Conservation (phyloP, 2,329 filamentous ascomycete genomes). For the Trichoderma gracile region DNA sequence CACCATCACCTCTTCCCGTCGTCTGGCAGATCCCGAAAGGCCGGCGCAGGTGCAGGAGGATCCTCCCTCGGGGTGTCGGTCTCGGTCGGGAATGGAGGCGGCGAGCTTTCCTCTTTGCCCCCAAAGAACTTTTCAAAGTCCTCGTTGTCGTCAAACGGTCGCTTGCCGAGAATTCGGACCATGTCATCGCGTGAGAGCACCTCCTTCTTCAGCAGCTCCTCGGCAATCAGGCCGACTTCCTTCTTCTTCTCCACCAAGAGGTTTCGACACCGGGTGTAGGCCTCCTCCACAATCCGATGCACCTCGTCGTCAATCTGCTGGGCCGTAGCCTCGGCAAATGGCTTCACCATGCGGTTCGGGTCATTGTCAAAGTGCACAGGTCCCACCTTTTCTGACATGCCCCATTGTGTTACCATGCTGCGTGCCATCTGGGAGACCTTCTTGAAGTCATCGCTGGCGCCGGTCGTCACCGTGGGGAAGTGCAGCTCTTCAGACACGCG, state of each 20-base stretch:
- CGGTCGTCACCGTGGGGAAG: slow-evolving; percentile 93
- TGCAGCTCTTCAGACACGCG: slow-evolving; percentile 95
- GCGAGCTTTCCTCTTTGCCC: slow-evolving; percentile 56
- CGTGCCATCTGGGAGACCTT: slow-evolving; percentile 97
- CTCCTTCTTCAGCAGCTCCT: slow-evolving; percentile 91
- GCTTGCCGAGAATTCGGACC: slow-evolving; percentile 79
- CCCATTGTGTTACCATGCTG: slow-evolving; percentile 98
- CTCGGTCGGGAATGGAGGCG: slow-evolving; percentile 55
- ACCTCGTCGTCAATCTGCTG: slow-evolving; percentile 92
- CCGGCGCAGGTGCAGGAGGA: slow-evolving; percentile 42
- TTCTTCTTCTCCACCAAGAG: slow-evolving; percentile 82
- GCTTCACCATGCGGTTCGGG: slow-evolving; percentile 83
- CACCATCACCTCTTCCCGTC: slow-evolving; percentile 25
- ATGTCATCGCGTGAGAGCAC: slow-evolving; percentile 89
- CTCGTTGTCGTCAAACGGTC: slow-evolving; percentile 78
- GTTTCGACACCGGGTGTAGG: slow-evolving; percentile 85
- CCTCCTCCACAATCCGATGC: slow-evolving; percentile 84
- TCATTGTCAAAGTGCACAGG: slow-evolving; percentile 88
- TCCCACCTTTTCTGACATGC: slow-evolving; percentile 93
- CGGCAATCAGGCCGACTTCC: slow-evolving; percentile 85
- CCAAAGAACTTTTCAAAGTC: slow-evolving; percentile 96
- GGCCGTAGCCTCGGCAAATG: slow-evolving; percentile 92
- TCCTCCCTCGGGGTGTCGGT: slow-evolving; percentile 43
- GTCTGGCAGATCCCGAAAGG: slow-evolving; percentile 39
- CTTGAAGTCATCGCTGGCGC: slow-evolving; percentile 95